phyloP scores from a whole-genome alignment of 2,329 filamentous ascomycete genomes.

The Fusarium sp. region DNA sequence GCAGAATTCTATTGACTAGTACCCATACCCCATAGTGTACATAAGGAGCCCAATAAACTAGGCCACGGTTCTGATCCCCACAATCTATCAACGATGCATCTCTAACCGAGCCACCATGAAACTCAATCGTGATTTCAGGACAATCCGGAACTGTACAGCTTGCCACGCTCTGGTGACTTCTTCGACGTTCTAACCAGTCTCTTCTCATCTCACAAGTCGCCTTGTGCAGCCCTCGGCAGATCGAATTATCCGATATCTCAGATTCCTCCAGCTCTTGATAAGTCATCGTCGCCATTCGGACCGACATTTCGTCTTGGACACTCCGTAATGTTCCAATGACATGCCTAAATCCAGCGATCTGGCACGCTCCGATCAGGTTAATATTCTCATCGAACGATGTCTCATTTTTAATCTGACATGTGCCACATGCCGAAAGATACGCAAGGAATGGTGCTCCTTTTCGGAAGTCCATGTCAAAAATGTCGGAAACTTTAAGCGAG shows the following conservation, averaged over 20 bases:
- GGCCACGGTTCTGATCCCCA: neutral
- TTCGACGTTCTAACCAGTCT: neutral
- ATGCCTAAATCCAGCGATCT: slow-evolving; percentile 4
- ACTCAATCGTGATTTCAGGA: neutral
- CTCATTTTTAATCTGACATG: slow-evolving; percentile 3
- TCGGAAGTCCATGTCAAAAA: neutral
- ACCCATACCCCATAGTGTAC: slow-evolving; percentile 6
- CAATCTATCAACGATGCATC: neutral
- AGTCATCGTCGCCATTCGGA: neutral
- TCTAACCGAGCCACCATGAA: neutral
- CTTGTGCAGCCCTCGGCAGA: neutral
- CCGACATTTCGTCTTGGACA: neutral
- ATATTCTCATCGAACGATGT: neutral
- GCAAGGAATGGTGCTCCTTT: neutral
- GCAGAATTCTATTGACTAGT: neutral
- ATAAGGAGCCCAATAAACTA: slow-evolving; percentile 2
- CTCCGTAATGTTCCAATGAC: neutral
- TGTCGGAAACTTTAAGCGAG: neutral
- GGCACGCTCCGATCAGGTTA: neutral
- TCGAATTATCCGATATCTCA: neutral
- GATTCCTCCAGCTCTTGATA: neutral
- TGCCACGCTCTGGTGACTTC: fast-evolving
- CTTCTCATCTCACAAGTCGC: neutral
- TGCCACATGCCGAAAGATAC: slow-evolving; percentile 13
- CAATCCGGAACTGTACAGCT: no score